Percentiles rank a stretch among this genome's conserved stretches.
phyloP scores from a whole-genome alignment of 768 basidiomycete genomes.

The Mycena filopes region DNA sequence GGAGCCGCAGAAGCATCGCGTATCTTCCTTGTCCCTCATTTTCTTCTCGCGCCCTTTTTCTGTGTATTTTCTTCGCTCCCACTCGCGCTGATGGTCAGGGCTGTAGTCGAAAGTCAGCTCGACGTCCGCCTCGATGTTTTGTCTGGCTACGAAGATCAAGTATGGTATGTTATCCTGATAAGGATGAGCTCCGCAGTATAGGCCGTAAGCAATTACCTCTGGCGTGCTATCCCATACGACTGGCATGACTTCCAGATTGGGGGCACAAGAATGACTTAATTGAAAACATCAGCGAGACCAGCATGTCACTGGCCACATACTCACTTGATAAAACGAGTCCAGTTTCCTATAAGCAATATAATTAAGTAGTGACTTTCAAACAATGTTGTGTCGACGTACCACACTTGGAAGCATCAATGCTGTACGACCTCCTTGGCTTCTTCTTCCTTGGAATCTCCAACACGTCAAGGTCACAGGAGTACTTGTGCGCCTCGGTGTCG shows the following conservation, averaged over 20 bases:
- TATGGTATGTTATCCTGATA: background rate
- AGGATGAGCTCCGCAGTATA: no score
- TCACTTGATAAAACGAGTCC: constrained; percentile 43
- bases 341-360: constrained; percentile 35
- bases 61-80: no score
- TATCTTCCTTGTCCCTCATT: no score
- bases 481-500: constrained; percentile 16
- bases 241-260: constrained; percentile 32
- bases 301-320: background rate
- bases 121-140: background rate
- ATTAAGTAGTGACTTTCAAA: background rate
- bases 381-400: constrained; percentile 16
- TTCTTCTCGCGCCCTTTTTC: no score
- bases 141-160: background rate
- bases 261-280: constrained; percentile 39
- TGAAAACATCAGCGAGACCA: background rate
- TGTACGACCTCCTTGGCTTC: constrained; percentile 1
- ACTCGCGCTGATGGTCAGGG: no score
- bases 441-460: constrained; percentile 22
- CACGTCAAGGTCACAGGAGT: constrained; percentile 36
- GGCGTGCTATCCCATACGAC: constrained; percentile 30
- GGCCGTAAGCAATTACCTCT: no score
- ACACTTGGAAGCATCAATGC: constrained; percentile 20
- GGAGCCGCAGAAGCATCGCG: no score
- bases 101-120: no score